Evolutionary conservation across 495 filamentous ascomycete species (phyloP).

Genomic region (Cairneyella variabilis): DNA sequence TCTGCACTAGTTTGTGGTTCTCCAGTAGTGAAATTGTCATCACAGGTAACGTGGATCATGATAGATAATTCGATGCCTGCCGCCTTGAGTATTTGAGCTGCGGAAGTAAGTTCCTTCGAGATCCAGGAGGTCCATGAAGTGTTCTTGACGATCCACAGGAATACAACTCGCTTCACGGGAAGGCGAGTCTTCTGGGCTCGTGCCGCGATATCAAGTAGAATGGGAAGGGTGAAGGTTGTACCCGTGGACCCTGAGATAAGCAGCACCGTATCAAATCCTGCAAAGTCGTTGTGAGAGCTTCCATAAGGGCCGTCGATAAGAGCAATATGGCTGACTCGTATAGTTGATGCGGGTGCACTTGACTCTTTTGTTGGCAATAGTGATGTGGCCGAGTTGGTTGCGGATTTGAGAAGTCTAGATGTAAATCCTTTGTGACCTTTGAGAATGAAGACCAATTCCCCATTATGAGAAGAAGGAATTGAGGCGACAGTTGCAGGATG

Average conservation of each 20-base stretch:
- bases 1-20: neutral
- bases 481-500: slow-evolving; percentile 78
- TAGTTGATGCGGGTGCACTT: slow-evolving; percentile 40
- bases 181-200: slow-evolving; percentile 12
- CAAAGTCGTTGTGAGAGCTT: slow-evolving; percentile 19
- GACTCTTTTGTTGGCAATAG: slow-evolving; percentile 9
- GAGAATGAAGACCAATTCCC: slow-evolving; percentile 65
- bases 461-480: slow-evolving; percentile 42
- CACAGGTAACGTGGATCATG: slow-evolving; percentile 20
- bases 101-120: slow-evolving; percentile 13
- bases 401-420: slow-evolving; percentile 41
- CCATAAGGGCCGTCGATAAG: slow-evolving; percentile 24
- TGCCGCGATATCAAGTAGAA: slow-evolving; percentile 18
- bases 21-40: neutral
- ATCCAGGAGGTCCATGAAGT: slow-evolving; percentile 22
- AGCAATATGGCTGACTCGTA: slow-evolving; percentile 9
- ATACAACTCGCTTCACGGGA: slow-evolving; percentile 16
- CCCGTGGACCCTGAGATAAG: slow-evolving; percentile 25
- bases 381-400: slow-evolving; percentile 8
- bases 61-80: slow-evolving; percentile 21
- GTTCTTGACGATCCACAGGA: slow-evolving; percentile 22
- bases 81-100: neutral
- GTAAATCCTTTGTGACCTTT: slow-evolving; percentile 74
- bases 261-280: slow-evolving; percentile 19
- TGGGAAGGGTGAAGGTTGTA: slow-evolving; percentile 20